Base-by-base conservation (phyloP, 2,329 filamentous ascomycete species). In the Parafenestella ontariensis region DNA sequence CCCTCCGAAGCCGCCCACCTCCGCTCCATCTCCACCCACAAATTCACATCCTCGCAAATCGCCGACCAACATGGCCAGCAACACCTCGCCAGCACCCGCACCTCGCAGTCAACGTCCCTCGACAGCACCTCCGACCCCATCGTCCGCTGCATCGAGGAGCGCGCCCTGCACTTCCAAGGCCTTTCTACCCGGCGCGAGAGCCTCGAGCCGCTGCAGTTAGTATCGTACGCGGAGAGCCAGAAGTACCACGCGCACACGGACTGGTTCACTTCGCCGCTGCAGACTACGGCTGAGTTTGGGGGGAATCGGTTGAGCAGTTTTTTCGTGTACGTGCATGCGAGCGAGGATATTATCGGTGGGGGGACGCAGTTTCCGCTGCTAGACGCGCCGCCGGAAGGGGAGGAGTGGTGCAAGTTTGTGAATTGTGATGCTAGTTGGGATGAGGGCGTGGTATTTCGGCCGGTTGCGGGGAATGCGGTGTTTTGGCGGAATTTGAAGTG, bases 291-390 rank as follows among this genome's bases (percentile, higher is more conserved):
- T 3, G 61, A 64, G 31, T 64, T 51, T 37, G 66, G 66, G n/a
- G 20, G 72, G 59, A 45, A 73, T 49, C 73, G 85, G 0, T 69
- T 81, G 7, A 84, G 80, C 46, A 84, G 79, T 1, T 86, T 87
- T 62, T 86, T 87, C 81, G 84, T 86, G 3, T 87, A 86, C 59
- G 72, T 87, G n/a, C 56, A 58, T 26, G 65, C 62, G 5, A 74
- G 81, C 31, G 55, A 56, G 10, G 59, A 68, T 36, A 83, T 82
- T 54, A 72, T 74, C 15, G 85, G 85, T 3, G 85, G 85, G 3
- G 85, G 83, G 2, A 87, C 85, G 21, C 80, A 85, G 56, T 87
- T 87, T 54, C 84, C 84, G 2, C 71, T 81, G 3, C 62, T 87
- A 10, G 64, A 65, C 37, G 77, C 71, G 72, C 80, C 81, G 72